These are phyloP conservation scores for Lolium rigidum DNA, from an alignment of 176 grass and related monocot species.

Conservation along the genomic window DNA sequence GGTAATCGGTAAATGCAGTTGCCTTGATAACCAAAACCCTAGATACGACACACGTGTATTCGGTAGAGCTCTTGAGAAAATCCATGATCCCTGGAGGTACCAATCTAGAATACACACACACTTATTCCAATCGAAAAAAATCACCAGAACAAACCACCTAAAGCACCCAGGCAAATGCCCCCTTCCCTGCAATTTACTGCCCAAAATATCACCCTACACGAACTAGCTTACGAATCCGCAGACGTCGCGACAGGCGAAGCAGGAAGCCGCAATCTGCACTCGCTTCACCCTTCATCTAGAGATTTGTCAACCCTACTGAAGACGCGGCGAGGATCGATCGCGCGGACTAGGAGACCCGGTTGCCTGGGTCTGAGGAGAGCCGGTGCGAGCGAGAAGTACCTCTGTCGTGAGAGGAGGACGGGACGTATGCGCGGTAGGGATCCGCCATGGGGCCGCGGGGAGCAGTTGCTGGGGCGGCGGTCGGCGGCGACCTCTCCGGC, in stretches of 20 bases:
- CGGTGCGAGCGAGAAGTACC: constrained; percentile 20
- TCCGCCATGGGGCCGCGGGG: constrained; percentile 40
- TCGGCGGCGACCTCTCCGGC: not conserved
- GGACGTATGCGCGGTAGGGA: constrained; percentile 45
- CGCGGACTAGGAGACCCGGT: not conserved
- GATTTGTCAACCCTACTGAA: not conserved
- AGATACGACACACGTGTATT: too few species aligned
- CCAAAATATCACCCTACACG: not conserved
- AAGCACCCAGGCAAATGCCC: not conserved
- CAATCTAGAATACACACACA: not conserved
- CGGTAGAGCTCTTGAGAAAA: too few species aligned
- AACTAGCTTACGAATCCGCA: not conserved
- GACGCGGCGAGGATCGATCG: not conserved
- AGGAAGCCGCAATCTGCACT: not conserved
- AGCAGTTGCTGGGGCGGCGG: not conserved
- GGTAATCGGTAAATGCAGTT: too few species aligned
- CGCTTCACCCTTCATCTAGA: not conserved
- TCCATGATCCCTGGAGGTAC: not conserved
- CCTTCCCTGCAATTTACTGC: not conserved
- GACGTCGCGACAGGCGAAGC: not conserved
- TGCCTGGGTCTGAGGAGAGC: not conserved
- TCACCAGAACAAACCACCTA: not conserved
- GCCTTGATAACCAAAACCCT: too few species aligned
- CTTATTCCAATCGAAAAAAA: not conserved
- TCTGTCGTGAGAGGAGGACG: constrained; percentile 41